Conservation (phyloP, 2,329 filamentous ascomycete genomes). For the Alternaria rosae region DNA sequence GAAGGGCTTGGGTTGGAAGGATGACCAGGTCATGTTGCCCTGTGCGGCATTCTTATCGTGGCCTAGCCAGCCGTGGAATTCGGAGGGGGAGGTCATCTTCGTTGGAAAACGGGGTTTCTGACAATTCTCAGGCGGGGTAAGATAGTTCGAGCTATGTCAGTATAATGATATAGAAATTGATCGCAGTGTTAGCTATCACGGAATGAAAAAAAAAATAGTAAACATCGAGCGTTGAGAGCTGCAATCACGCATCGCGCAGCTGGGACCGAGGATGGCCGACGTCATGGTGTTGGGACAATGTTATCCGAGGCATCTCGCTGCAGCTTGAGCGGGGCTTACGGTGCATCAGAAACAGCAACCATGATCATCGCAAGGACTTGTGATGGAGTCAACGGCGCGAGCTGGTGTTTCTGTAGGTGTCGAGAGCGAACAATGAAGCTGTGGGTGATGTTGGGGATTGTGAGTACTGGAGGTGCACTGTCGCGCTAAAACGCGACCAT, state of each 20-base stretch:
- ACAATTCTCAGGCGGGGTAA: not conserved
- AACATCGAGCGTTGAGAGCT: not conserved
- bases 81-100: conserved; percentile 48
- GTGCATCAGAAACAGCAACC: not conserved
- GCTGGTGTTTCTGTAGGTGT: not conserved
- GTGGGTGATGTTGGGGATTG: not conserved
- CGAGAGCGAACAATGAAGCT: not conserved
- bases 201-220: not conserved
- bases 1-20: conserved; percentile 56
- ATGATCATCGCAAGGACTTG: not conserved
- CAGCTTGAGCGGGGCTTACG: conserved; percentile 14
- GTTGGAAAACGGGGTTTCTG: not conserved
- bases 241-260: not conserved
- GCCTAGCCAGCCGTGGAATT: conserved; percentile 66
- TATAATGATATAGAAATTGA: not conserved
- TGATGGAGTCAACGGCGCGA: not conserved
- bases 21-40: conserved; percentile 63
- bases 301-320: conserved; percentile 26
- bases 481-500: not conserved
- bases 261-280: conserved; percentile 16
- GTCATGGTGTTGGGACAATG: conserved; percentile 14
- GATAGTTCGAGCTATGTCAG: not conserved
- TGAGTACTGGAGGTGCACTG: not conserved
- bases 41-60: conserved; percentile 57
- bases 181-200: not conserved